Conservation (phyloP, 1,284 basidiomycete genomes). For the Mycocalia duriaeana region DNA sequence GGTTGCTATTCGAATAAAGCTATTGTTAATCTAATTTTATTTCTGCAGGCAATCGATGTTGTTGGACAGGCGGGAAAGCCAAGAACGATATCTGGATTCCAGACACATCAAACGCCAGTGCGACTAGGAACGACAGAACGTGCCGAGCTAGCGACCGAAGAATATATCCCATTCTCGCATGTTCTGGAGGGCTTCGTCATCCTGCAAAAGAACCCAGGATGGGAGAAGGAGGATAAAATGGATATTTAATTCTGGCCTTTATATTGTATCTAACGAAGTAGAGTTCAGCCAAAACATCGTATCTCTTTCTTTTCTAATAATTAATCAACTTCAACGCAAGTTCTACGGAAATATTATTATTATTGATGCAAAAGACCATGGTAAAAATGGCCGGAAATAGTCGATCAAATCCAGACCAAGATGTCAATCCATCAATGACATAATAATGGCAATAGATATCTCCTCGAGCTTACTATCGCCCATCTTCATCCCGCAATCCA, state of each 20-base stretch:
- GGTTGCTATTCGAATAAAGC: constrained; percentile 7
- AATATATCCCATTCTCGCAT: constrained; percentile 87
- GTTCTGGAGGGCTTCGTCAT: constrained; percentile 90
- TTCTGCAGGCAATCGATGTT: constrained; percentile 73
- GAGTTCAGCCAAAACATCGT: too few relatives aligned
- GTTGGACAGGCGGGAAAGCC: constrained; percentile 91
- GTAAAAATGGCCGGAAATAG: too few relatives aligned
- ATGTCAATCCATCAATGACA: too few relatives aligned
- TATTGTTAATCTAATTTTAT: not conserved
- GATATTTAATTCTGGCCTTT: constrained; percentile 28
- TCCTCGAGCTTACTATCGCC: not conserved
- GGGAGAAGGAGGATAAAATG: constrained; percentile 80
- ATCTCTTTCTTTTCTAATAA: too few relatives aligned
- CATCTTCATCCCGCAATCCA: not conserved
- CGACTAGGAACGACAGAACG: constrained; percentile 90
- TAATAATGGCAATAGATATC: too few relatives aligned
- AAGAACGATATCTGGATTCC: constrained; percentile 90
- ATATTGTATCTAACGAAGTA: too few relatives aligned
- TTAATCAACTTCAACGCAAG: too few relatives aligned
- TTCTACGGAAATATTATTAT: too few relatives aligned
- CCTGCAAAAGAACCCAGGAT: constrained; percentile 82
- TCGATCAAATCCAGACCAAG: too few relatives aligned
- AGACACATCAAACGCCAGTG: constrained; percentile 95
- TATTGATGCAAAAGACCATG: too few relatives aligned
- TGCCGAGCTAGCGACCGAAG: constrained; percentile 94